Evolutionary conservation across 2,329 filamentous ascomycete species (phyloP).

Genomic region (Metarhizium album): DNA sequence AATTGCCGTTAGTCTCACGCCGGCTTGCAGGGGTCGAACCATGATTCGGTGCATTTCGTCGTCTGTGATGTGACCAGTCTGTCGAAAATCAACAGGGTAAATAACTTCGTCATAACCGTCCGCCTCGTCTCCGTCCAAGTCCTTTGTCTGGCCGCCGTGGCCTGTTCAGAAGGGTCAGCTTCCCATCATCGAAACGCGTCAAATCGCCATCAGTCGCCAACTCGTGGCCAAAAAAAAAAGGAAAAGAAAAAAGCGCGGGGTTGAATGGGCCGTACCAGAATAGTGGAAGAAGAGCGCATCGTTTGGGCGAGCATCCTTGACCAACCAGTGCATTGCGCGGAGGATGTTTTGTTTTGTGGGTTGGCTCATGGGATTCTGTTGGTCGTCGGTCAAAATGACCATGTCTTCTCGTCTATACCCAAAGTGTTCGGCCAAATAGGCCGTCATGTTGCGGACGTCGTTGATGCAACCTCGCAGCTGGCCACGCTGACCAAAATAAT

Average conservation of each 20-base stretch:
- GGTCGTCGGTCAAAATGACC: slow-evolving; percentile 92
- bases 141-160: slow-evolving; percentile 72
- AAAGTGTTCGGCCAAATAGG: slow-evolving; percentile 79
- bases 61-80: slow-evolving; percentile 71
- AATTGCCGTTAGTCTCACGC: slow-evolving; percentile 50
- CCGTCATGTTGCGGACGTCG: slow-evolving; percentile 94
- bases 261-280: slow-evolving; percentile 51
- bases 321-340: slow-evolving; percentile 94
- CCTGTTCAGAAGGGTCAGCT: slow-evolving; percentile 28
- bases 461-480: slow-evolving; percentile 93
- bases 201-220: neutral
- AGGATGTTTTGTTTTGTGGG: slow-evolving; percentile 93
- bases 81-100: slow-evolving; percentile 71
- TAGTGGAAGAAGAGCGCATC: slow-evolving; percentile 98
- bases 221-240: neutral
- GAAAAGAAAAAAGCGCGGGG: neutral
- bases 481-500: slow-evolving; percentile 88
- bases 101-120: slow-evolving; percentile 79
- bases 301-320: slow-evolving; percentile 85
- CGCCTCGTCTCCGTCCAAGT: slow-evolving; percentile 69
- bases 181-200: neutral
- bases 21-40: slow-evolving; percentile 43
- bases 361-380: slow-evolving; percentile 95
- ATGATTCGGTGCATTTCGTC: slow-evolving; percentile 75
- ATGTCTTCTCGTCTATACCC: slow-evolving; percentile 93